These are phyloP conservation scores for Hydnomerulius pinastri DNA, from an alignment of 768 basidiomycete species.

Conservation along the genomic window DNA sequence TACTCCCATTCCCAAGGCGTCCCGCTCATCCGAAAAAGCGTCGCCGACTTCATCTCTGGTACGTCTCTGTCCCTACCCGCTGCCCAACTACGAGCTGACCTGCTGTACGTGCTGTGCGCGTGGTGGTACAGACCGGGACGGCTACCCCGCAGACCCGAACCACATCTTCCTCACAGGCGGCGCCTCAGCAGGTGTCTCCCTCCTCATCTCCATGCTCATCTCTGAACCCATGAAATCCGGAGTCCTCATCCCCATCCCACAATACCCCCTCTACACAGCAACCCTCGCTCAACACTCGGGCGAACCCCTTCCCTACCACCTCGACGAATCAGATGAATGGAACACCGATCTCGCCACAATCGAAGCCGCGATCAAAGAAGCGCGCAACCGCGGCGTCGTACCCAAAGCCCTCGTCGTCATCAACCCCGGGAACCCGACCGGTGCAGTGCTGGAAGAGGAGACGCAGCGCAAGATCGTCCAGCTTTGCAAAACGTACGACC, in stretches of 20 bases:
- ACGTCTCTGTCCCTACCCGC: constrained; percentile 18
- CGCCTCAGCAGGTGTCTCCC: constrained; percentile 92
- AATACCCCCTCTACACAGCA: constrained; percentile 97
- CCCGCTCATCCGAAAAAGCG: constrained; percentile 80
- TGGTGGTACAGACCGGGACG: constrained; percentile 73
- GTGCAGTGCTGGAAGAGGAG: constrained; percentile 69
- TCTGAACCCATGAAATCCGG: constrained; percentile 60
- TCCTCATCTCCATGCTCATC: constrained; percentile 80
- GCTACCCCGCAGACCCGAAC: constrained; percentile 76
- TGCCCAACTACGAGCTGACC: constrained; percentile 6
- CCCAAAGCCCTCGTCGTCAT: constrained; percentile 93
- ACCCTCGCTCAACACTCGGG: constrained; percentile 85
- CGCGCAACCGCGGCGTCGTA: constrained; percentile 56
- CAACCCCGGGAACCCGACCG: constrained; percentile 99
- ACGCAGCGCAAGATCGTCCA: constrained; percentile 79
- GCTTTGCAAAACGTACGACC: constrained; percentile 79
- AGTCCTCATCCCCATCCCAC: constrained; percentile 94
- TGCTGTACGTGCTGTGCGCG: not conserved
- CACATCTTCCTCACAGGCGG: constrained; percentile 95
- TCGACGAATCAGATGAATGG: constrained; percentile 84
- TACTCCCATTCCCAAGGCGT: constrained; percentile 97
- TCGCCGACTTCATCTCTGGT: constrained; percentile 91
- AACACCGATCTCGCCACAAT: constrained; percentile 73
- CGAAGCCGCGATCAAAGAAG: constrained; percentile 64
- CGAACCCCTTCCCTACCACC: constrained; percentile 83